Base-by-base conservation (phyloP, 1,284 basidiomycete genomes). In the Butyriboletus appendiculatus region DNA sequence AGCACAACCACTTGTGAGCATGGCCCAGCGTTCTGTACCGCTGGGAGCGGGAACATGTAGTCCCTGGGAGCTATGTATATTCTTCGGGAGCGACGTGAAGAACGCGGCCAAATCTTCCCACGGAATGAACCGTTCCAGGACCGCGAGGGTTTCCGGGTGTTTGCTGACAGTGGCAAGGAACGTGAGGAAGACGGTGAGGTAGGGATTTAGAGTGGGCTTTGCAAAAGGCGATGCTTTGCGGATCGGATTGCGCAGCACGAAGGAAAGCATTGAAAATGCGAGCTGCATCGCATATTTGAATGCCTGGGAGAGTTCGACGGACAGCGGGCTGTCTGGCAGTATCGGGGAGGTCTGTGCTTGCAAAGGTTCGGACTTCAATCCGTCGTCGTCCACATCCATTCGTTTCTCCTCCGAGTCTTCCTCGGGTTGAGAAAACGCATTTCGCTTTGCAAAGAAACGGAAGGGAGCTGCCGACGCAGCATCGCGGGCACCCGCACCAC, bases 171-270 rank as follows among this genome's bases (percentile, higher is more conserved):
- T 94, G 0, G 86, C 77, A 15, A 98, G 76, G 76, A 98, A 98
- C 0, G 96, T 98, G 41, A 97, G 79, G 43, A 97, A 68, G 58
- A 93, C 77, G 0, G 91, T 86, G 50, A 97, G 82, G 72, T 97
- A 98, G 0, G 96, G 92, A 65, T 95, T 96, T 14, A 92, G 74
- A 10, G 82, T 80, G 1, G 83, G 76, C 15, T 79, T 77, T 10
- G 81, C 72, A 58, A 81, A 85, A 9, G 75, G 77, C 2, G 79
- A 84, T 11, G 77, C 74, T 61, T 78, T 86, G 64, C 78, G 87
- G 53, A 69, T 82, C 20, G 90, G 88, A 49, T 84, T 80, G 42
- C 77, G 76, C 30, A 97, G 81, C 2, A 86, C 82, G 61, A 89
- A 82, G 0, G 85, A 80, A 11, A 98, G 81, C 73, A 94, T 87